Conservation (phyloP, 2,329 filamentous ascomycete genomes). For the Aspergillus brunneoviolaceus region DNA sequence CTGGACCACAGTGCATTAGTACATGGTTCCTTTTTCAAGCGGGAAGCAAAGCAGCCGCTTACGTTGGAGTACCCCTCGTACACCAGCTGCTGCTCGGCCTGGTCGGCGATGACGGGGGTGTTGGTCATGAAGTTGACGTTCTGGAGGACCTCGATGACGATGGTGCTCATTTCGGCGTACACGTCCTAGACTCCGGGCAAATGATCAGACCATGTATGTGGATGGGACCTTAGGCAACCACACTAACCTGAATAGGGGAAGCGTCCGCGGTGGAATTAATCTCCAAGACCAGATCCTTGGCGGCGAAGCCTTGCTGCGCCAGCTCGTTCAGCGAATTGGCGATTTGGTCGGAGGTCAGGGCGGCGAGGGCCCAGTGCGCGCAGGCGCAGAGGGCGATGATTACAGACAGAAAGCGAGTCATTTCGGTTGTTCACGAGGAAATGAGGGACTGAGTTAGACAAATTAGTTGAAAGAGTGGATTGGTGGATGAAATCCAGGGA, state of each 20-base stretch:
- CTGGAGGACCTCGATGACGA: background rate
- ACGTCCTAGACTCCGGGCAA: background rate
- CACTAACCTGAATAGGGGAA: background rate
- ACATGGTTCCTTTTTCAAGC: too few relatives aligned
- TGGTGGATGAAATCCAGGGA: background rate
- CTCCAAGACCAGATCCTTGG: conserved; percentile 3
- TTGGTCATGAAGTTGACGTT: conserved; percentile 6
- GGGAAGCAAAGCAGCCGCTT: too few relatives aligned
- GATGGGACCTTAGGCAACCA: background rate
- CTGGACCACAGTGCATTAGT: background rate
- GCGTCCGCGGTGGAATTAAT: conserved; percentile 5
- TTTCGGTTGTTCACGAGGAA: background rate
- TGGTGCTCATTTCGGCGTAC: conserved; percentile 2
- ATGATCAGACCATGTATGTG: background rate
- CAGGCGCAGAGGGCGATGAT: background rate
- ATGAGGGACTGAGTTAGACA: background rate
- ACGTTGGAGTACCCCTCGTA: conserved; percentile 6
- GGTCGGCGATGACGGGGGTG: conserved; percentile 2
- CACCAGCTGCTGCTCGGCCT: background rate
- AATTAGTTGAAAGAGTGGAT: background rate
- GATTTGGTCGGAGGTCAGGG: background rate
- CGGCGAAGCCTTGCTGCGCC: conserved; percentile 1
- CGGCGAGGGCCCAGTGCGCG: background rate
- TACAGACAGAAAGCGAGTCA: background rate
- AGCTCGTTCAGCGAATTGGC: conserved; percentile 5